Percentiles rank a stretch among this genome's conserved stretches.
Evolutionary conservation across 2,329 filamentous ascomycete genomes (phyloP).

Genomic region (Fusarium succisae): DNA sequence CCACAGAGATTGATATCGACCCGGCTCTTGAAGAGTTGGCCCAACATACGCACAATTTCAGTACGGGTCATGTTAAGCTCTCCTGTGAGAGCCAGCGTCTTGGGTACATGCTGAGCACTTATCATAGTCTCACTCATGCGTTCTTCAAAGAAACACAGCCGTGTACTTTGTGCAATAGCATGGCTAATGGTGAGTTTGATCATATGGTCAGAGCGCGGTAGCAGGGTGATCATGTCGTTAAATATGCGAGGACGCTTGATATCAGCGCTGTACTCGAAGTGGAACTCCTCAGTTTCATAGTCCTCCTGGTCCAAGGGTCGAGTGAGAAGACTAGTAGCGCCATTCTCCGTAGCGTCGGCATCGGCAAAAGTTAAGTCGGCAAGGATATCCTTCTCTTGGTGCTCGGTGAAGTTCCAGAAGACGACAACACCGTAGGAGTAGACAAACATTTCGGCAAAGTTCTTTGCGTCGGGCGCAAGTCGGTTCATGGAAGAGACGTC

Average conservation of each 20-base stretch:
- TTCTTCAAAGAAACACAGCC: conserved; percentile 95
- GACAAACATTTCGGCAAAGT: conserved; percentile 94
- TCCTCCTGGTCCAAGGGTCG: conserved; percentile 86
- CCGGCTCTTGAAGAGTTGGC: conserved; percentile 88
- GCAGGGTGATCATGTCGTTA: conserved; percentile 98
- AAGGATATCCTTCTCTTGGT: conserved; percentile 95
- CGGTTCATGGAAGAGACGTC: conserved; percentile 64
- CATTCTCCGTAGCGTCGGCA: conserved; percentile 69
- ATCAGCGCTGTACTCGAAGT: conserved; percentile 93
- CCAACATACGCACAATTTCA: conserved; percentile 92
- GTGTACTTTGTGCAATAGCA: conserved; percentile 96
- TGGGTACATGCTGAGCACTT: conserved; percentile 91
- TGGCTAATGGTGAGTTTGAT: conserved; percentile 98
- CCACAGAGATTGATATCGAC: conserved; percentile 98
- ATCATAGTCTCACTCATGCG: conserved; percentile 94
- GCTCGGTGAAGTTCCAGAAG: conserved; percentile 98
- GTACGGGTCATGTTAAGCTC: conserved; percentile 89
- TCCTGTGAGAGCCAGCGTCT: conserved; percentile 86
- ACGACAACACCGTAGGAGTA: conserved; percentile 98
- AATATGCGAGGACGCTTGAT: conserved; percentile 91
- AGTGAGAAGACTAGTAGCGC: conserved; percentile 73
- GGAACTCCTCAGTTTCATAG: conserved; percentile 97
- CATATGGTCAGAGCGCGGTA: conserved; percentile 94
- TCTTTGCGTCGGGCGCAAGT: conserved; percentile 75
- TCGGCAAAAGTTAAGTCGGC: conserved; percentile 92